A percentile compares a stretch with the other conserved stretches of the same genome.
Evolutionary conservation across 371 early-diverging fungal species (phyloP).

Genomic region (Saksenaea oblongispora): DNA sequence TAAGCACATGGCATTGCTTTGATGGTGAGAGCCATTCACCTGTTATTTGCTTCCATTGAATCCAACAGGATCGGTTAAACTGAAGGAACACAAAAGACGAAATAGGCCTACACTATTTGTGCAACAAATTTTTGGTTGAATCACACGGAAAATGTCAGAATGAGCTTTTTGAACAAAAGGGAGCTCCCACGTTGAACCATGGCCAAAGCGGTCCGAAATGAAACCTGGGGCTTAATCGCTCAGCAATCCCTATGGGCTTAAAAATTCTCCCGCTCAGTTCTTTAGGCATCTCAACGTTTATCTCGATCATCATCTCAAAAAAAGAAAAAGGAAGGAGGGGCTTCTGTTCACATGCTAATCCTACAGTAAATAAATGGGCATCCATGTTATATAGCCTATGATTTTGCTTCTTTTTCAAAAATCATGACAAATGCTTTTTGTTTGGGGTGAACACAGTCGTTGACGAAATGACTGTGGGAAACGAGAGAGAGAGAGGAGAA

Average conservation of each 20-base stretch:
- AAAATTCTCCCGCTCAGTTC: not conserved
- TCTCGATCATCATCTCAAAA: no score
- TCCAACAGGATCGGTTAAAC: not conserved
- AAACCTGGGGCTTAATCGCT: not conserved
- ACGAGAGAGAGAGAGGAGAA: no score
- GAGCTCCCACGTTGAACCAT: not conserved
- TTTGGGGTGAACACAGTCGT: no score
- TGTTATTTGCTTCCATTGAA: conserved; percentile 2
- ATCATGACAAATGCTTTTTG: no score
- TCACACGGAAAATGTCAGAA: not conserved
- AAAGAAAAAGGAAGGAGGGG: no score
- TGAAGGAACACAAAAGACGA: not conserved
- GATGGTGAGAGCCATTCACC: not conserved
- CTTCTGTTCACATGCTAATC: no score
- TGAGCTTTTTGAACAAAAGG: not conserved
- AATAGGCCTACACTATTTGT: not conserved
- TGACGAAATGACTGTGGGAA: no score
- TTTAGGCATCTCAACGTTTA: no score
- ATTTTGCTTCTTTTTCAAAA: no score
- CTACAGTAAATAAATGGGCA: no score
- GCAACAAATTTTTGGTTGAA: not conserved
- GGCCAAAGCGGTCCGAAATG: not conserved
- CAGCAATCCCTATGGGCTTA: not conserved
- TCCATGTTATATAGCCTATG: no score
- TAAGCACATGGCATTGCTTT: not conserved